phyloP scores from a whole-genome alignment of 2,329 filamentous ascomycete species.

The Penicillium sp. region DNA sequence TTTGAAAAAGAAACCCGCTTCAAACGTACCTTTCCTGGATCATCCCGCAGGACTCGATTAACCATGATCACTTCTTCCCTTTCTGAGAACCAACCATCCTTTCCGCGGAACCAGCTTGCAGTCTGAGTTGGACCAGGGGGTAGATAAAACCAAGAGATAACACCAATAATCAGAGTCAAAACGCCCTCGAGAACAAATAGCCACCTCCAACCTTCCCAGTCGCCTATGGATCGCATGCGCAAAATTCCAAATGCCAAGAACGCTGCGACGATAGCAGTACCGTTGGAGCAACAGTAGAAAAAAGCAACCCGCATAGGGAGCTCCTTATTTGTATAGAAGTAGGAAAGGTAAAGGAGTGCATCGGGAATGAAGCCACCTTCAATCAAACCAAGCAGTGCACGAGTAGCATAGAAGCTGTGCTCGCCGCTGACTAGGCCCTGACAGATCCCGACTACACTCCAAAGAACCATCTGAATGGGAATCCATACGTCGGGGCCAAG shows the following conservation, averaged over 20 bases:
- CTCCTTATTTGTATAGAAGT: slow-evolving; percentile 4
- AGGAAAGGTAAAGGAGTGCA: slow-evolving; percentile 10
- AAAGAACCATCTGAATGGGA: slow-evolving; percentile 51
- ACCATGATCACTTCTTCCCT: slow-evolving; percentile 66
- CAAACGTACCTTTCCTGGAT: slow-evolving; percentile 46
- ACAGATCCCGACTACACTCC: slow-evolving; percentile 34
- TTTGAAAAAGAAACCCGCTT: rapidly evolving
- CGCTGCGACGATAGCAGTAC: slow-evolving; percentile 1
- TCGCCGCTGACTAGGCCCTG: slow-evolving; percentile 50
- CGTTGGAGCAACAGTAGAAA: not conserved
- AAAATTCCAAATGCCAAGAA: slow-evolving; percentile 11
- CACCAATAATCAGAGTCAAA: slow-evolving; percentile 5
- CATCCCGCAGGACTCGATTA: slow-evolving; percentile 53
- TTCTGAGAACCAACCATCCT: slow-evolving; percentile 59
- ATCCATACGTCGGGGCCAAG: slow-evolving; percentile 56
- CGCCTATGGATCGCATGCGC: slow-evolving; percentile 2
- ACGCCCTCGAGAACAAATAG: slow-evolving; percentile 8
- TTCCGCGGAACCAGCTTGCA: slow-evolving; percentile 56
- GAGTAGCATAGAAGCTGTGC: slow-evolving; percentile 39
- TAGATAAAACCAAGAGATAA: slow-evolving; percentile 47
- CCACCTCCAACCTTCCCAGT: slow-evolving; percentile 10
- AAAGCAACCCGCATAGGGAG: slow-evolving; percentile 2
- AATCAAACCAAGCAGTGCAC: slow-evolving; percentile 46
- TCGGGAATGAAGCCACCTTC: slow-evolving; percentile 48
- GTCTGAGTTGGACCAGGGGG: slow-evolving; percentile 63